Evolutionary conservation across 495 filamentous ascomycete genomes (phyloP).

Genomic region (Penicillium paxilli): DNA sequence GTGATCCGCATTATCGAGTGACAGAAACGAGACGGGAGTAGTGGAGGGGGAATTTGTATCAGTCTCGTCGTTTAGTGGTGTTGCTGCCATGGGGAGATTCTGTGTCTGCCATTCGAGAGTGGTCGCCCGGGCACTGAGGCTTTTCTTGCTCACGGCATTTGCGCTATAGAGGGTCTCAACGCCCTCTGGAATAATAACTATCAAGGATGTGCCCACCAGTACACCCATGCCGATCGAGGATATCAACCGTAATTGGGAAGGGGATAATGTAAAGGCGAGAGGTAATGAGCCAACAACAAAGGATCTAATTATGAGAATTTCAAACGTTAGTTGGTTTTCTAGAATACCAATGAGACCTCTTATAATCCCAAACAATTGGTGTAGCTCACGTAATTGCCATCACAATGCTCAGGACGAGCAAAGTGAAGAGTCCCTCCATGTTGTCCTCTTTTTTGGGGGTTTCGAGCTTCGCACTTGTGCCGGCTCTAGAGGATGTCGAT

Average conservation of each 20-base stretch:
- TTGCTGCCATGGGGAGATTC: slow-evolving; percentile 19
- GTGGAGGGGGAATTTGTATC: slow-evolving; percentile 4
- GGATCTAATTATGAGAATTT: slow-evolving; percentile 62
- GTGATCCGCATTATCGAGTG: slow-evolving; percentile 14
- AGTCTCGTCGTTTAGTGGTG: slow-evolving; percentile 5
- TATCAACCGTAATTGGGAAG: slow-evolving; percentile 83
- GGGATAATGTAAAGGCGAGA: slow-evolving; percentile 85
- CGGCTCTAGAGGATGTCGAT: slow-evolving; percentile 24
- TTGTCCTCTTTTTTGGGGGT: slow-evolving; percentile 26
- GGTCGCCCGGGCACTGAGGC: slow-evolving; percentile 28
- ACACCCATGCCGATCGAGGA: slow-evolving; percentile 93
- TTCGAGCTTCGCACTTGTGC: slow-evolving; percentile 26
- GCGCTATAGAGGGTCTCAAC: slow-evolving; percentile 85
- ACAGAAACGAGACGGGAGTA: slow-evolving; percentile 17
- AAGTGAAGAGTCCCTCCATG: slow-evolving; percentile 82
- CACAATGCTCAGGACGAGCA: slow-evolving; percentile 81
- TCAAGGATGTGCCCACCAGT: slow-evolving; percentile 88
- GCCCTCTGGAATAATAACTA: slow-evolving; percentile 97
- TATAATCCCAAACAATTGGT: background rate
- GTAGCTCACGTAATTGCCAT: slow-evolving; percentile 88
- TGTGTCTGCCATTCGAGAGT: slow-evolving; percentile 34
- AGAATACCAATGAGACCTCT: slow-evolving; percentile 3
- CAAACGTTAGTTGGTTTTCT: slow-evolving; percentile 17
- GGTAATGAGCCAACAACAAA: slow-evolving; percentile 94
- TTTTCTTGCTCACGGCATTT: slow-evolving; percentile 33